These are phyloP conservation scores for Eutypella sp. DNA, from an alignment of 2,329 filamentous ascomycete species.

Conservation along the genomic window DNA sequence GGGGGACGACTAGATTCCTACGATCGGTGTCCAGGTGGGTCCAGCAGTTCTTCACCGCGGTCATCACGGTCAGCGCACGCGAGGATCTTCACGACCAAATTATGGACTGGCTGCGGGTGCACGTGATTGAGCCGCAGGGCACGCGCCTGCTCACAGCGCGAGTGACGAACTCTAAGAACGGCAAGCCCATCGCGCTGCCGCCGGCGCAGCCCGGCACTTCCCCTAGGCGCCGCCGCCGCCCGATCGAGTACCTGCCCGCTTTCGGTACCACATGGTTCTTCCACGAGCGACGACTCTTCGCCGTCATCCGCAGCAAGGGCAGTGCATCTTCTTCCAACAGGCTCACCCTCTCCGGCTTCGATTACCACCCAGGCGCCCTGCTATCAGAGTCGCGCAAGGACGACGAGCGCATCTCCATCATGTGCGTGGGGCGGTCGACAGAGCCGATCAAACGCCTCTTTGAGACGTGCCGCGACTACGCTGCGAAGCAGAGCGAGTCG, in stretches of 20 bases:
- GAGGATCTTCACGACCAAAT: slow-evolving; percentile 32
- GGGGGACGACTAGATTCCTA: not conserved
- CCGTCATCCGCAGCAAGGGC: slow-evolving; percentile 22
- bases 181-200: slow-evolving; percentile 18
- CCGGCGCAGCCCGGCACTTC: slow-evolving; percentile 25
- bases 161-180: slow-evolving; percentile 20
- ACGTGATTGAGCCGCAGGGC: slow-evolving; percentile 24
- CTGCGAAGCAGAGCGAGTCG: slow-evolving; percentile 30
- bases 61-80: slow-evolving; percentile 28
- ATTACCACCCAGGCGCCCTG: not conserved
- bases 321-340: not conserved
- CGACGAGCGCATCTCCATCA: slow-evolving; percentile 16
- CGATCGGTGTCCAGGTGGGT: not conserved
- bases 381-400: not conserved
- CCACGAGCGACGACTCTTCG: slow-evolving; percentile 27
- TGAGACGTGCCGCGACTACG: slow-evolving; percentile 23
- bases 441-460: slow-evolving; percentile 27
- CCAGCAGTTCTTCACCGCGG: slow-evolving; percentile 30
- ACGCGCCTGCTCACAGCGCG: slow-evolving; percentile 28
- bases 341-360: not conserved
- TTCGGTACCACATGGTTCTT: slow-evolving; percentile 34
- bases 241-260: slow-evolving; percentile 32
- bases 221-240: slow-evolving; percentile 25
- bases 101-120: slow-evolving; percentile 30
- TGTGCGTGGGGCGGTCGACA: slow-evolving; percentile 32